Evolutionary conservation across 352 stramenopile species (phyloP), one percentile per base, ranked within the genome.

Genomic region (Phytophthora melonis): DNA sequence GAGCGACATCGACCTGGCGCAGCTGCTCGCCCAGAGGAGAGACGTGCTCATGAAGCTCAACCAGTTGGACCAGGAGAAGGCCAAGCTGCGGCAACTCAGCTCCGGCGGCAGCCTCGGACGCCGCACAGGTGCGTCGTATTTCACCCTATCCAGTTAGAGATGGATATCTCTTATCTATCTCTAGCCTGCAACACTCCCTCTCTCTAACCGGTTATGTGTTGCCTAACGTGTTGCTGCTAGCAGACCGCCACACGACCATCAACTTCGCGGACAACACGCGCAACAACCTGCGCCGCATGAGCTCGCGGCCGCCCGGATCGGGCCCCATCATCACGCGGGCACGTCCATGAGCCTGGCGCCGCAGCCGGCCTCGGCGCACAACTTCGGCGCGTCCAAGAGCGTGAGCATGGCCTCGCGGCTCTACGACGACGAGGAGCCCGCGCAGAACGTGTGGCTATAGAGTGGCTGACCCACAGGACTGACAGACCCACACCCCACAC

Each of bases 1-100:
- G 76, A 94, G 87, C 14, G 90, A 96, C 69, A 87, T 96, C 45
- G 90, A 96, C 55, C 72, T 96, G 32, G 82, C 88, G 3, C 81
- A 87, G 57, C 66, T 96, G 36, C 69, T 96, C 25, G 71, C 82
- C 5, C 90, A 96, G 65, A 82, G 90, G 61, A 79, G 90, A 52
- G 90, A 96, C 18, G 93, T 96, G 55, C 66, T 96, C 14, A 75
- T 91, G 50, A 89, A 88, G 67, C 66, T 96, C 32, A 80, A 79
- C 55, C 77, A 84, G 47, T 63, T 93, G 45, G 83, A 94, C 21
- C 39, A 52, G 50, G 36, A 75, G 57, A 76, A 90, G 57, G 73
- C 85, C 39, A 86, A 92, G 59, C 41, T 83, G 67, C 82, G 70
- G 52, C 84, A 87, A 39, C 71, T 82, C 53, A 75, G 66, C 32